These are phyloP conservation scores for Volutella citrinella DNA, from an alignment of 2,329 filamentous ascomycete genomes.

Conservation along the genomic window DNA sequence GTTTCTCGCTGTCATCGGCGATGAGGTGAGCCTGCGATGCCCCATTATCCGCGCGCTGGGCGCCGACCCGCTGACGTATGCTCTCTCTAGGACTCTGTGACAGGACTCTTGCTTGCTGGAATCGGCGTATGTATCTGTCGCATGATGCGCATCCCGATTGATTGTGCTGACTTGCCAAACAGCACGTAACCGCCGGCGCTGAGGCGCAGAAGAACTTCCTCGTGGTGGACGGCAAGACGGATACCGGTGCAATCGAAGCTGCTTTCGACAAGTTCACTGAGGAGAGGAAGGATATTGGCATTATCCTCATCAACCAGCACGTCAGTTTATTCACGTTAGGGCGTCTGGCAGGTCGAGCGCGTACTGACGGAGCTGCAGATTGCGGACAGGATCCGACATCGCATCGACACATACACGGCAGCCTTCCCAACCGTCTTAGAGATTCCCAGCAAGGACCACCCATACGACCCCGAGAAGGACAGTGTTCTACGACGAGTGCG, in stretches of 20 bases:
- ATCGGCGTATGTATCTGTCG: constrained; percentile 67
- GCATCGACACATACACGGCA: constrained; percentile 86
- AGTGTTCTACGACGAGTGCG: constrained; percentile 88
- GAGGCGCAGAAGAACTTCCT: constrained; percentile 97
- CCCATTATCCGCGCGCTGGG: constrained; percentile 1
- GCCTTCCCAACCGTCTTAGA: constrained; percentile 96
- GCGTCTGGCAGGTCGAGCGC: too few relatives aligned
- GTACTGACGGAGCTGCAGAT: constrained; percentile 61
- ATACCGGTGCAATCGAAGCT: constrained; percentile 80
- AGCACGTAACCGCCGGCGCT: constrained; percentile 89
- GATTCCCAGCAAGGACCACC: constrained; percentile 98
- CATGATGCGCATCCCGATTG: neutral
- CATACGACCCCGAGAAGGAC: constrained; percentile 98
- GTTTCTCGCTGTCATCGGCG: constrained; percentile 95
- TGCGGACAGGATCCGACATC: constrained; percentile 87
- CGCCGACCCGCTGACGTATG: constrained; percentile 24
- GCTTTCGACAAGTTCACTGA: constrained; percentile 88
- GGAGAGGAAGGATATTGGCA: constrained; percentile 93
- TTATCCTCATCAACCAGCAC: constrained; percentile 96
- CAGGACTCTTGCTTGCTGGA: constrained; percentile 89
- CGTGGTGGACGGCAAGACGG: constrained; percentile 91
- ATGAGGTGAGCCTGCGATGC: constrained; percentile 63
- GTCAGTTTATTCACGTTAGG: too few relatives aligned
- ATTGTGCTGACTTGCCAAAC: constrained; percentile 6
- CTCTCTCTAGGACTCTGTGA: constrained; percentile 78